Evolutionary conservation across 2,329 filamentous ascomycete species (phyloP).

Genomic region (Lithohypha guttulata): DNA sequence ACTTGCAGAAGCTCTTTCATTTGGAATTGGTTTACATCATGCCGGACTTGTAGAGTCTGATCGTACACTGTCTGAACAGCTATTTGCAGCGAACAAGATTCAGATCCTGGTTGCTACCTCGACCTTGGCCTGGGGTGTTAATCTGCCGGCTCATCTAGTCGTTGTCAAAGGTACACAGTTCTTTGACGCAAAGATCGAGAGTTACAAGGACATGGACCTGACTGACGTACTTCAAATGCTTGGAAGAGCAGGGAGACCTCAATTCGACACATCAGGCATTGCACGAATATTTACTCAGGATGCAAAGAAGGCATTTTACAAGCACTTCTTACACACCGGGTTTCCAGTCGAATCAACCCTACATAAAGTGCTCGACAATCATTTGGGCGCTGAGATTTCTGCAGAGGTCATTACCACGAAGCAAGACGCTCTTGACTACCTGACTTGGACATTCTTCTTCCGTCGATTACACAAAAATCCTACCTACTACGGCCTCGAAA

Average conservation of each 20-base stretch:
- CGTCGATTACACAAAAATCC: slow-evolving; percentile 94
- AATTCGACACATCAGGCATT: slow-evolving; percentile 92
- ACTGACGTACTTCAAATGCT: slow-evolving; percentile 98
- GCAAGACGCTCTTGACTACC: slow-evolving; percentile 85
- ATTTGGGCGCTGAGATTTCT: slow-evolving; percentile 87
- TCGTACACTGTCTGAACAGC: slow-evolving; percentile 78
- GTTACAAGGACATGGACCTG: slow-evolving; percentile 96
- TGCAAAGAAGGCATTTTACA: slow-evolving; percentile 97
- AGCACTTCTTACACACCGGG: slow-evolving; percentile 95
- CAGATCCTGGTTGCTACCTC: slow-evolving; percentile 93
- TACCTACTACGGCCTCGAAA: slow-evolving; percentile 92
- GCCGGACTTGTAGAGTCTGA: slow-evolving; percentile 93
- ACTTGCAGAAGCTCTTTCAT: slow-evolving; percentile 84
- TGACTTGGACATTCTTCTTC: slow-evolving; percentile 99
- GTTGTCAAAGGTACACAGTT: slow-evolving; percentile 98
- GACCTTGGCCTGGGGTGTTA: slow-evolving; percentile 96
- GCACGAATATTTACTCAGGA: slow-evolving; percentile 97
- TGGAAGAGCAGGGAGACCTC: slow-evolving; percentile 84
- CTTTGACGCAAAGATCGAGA: slow-evolving; percentile 95
- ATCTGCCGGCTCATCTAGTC: slow-evolving; percentile 89
- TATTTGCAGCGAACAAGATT: slow-evolving; percentile 96
- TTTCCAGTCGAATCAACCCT: slow-evolving; percentile 95
- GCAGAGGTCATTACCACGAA: slow-evolving; percentile 87
- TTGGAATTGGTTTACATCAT: slow-evolving; percentile 94
- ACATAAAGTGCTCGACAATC: slow-evolving; percentile 93